Evolutionary conservation across 345 rosid genomes (phyloP), one percentile per base, ranked within the genome.

Genomic region (Microthlaspi erraticum): DNA sequence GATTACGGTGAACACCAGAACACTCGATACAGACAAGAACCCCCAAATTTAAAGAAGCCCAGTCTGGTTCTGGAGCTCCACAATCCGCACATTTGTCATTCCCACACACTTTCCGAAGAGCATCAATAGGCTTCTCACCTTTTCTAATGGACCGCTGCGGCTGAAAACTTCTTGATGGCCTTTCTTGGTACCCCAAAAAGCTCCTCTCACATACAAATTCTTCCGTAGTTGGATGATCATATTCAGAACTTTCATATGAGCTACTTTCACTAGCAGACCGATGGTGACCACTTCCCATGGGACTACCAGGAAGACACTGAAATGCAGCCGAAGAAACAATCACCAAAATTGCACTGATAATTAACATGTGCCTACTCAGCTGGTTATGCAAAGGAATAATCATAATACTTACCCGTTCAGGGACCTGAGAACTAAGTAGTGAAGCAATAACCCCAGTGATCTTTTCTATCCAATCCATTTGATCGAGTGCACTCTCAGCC

Each of bases 391-490:
- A 43, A 38, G 32, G 54, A 64, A 68, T 39, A 74, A 26, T n/a
- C 34, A 53, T 31, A 38, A 68, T 46, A 77, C 39, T 82, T 81
- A 95, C 99, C 79, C 89, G 86, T 70, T 88, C 97, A 60, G 99
- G 97, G 60, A 89, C 88, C 81, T 92, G 99, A 50, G 93, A 92
- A 73, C 98, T 95, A 55, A 92, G 97, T 43, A 95, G 83, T 43
- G 99, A 95, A 59, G 99, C 91, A 83, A 95, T 95, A 78, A 95
- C 99, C 71, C 98, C 99, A 1, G 94, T 95, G 78, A 92, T 95
- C 82, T 95, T 95, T 60, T 95, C 98, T 68, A 95, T 88, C 99
- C 99, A 95, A 76, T 92, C 99, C 96, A 84, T 95, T 79, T 92
- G 98, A 81, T 95, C 99, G 29, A 84, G 80, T 32, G 94, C 94